Evolutionary conservation across 306 rosid genomes (phyloP).

Genomic region (Ziziphus jujuba): DNA sequence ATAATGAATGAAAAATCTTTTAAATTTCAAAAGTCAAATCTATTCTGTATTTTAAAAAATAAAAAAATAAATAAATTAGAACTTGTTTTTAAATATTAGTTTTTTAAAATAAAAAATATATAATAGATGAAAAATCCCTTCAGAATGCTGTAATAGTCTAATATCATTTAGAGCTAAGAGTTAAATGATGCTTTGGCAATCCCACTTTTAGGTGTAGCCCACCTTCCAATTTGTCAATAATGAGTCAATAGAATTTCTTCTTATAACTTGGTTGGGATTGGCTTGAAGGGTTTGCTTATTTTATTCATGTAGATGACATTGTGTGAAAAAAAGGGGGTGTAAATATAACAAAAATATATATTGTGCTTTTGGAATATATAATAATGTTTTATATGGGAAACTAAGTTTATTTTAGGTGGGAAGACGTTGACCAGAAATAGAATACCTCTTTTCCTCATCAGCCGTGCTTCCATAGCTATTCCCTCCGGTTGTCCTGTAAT

Average conservation of each 20-base stretch:
- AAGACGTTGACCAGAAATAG: not conserved
- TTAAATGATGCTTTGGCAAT: not conserved
- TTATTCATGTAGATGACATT: conserved; percentile 5
- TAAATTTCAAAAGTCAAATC: too few relatives aligned
- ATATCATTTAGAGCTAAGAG: not conserved
- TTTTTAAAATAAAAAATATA: too few relatives aligned
- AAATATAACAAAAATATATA: not conserved
- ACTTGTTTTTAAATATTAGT: too few relatives aligned
- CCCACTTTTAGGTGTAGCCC: not conserved
- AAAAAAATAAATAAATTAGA: too few relatives aligned
- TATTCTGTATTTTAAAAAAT: too few relatives aligned
- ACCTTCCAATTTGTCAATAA: not conserved
- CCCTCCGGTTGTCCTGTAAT: conserved; percentile 48
- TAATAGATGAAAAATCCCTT: too few relatives aligned
- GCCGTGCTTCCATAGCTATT: conserved; percentile 14
- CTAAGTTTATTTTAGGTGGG: not conserved
- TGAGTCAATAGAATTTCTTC: conserved; percentile 8
- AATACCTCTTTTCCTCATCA: conserved; percentile 62
- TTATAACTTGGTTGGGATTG: conserved; percentile 10
- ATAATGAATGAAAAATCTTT: too few relatives aligned
- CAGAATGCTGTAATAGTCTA: too few relatives aligned
- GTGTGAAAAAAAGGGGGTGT: conserved; percentile 10
- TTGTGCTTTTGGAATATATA: not conserved
- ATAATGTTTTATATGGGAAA: not conserved
- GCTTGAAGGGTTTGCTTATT: not conserved